These are phyloP conservation scores for Botrytis paeoniae DNA, from an alignment of 2,329 filamentous ascomycete genomes.

Conservation along the genomic window DNA sequence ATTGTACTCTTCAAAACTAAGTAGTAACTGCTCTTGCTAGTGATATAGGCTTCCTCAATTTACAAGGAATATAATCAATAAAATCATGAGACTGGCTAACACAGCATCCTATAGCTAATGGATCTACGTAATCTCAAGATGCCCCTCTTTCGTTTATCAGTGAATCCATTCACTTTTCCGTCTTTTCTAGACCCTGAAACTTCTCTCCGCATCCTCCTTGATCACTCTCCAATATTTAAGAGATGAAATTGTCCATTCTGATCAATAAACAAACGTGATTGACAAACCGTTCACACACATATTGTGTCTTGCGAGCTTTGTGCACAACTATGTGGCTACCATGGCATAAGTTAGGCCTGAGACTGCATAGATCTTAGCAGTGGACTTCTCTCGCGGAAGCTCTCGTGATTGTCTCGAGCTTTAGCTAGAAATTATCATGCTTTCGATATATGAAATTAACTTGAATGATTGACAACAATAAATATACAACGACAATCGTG, in stretches of 20 bases:
- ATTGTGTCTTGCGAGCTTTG: neutral
- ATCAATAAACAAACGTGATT: neutral
- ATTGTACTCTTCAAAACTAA: too few relatives aligned
- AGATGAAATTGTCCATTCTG: fast-evolving
- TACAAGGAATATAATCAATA: too few relatives aligned
- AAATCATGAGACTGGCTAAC: too few relatives aligned
- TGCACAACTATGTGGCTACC: neutral
- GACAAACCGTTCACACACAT: neutral
- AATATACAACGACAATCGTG: fast-evolving
- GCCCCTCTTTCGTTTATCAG: neutral
- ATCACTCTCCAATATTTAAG: too few relatives aligned
- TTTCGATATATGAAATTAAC: fast-evolving
- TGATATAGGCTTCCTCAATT: too few relatives aligned
- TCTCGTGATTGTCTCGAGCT: fast-evolving
- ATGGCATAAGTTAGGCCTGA: neutral
- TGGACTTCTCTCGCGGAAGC: fast-evolving
- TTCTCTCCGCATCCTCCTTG: fast-evolving
- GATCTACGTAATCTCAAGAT: too few relatives aligned
- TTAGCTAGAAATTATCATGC: fast-evolving
- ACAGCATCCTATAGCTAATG: too few relatives aligned
- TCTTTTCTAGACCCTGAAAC: fast-evolving
- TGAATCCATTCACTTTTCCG: neutral
- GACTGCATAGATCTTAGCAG: neutral
- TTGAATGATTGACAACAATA: neutral
- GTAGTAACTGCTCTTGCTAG: too few relatives aligned